phyloP scores from a whole-genome alignment of 345 rosid species.

The rapeseed (Brassica napus) region Da-Ae NC_063439.1:1318001-1318500 shows the following conservation, averaged over 20 bases:
- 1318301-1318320: background rate
- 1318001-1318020: no score
- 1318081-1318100: background rate
- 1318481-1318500: slow-evolving; percentile 33
- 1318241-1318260: slow-evolving; percentile 4
- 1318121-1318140: background rate
- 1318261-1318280: background rate
- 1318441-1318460: slow-evolving; percentile 29
- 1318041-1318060: slow-evolving; percentile 30
- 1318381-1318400: slow-evolving; percentile 58
- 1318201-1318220: background rate
- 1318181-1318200: slow-evolving; percentile 35
- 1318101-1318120: background rate
- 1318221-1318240: slow-evolving; percentile 3
- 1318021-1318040: background rate
- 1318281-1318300: background rate
- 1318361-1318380: slow-evolving; percentile 55
- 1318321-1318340: slow-evolving; percentile 12
- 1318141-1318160: background rate
- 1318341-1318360: slow-evolving; percentile 44
- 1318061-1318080: slow-evolving; percentile 2
- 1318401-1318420: slow-evolving; percentile 54
- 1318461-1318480: slow-evolving; percentile 24
- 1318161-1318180: slow-evolving; percentile 20
- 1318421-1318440: slow-evolving; percentile 39